Conservation (phyloP, 768 basidiomycete genomes). For the Tulasnella calospora region DNA sequence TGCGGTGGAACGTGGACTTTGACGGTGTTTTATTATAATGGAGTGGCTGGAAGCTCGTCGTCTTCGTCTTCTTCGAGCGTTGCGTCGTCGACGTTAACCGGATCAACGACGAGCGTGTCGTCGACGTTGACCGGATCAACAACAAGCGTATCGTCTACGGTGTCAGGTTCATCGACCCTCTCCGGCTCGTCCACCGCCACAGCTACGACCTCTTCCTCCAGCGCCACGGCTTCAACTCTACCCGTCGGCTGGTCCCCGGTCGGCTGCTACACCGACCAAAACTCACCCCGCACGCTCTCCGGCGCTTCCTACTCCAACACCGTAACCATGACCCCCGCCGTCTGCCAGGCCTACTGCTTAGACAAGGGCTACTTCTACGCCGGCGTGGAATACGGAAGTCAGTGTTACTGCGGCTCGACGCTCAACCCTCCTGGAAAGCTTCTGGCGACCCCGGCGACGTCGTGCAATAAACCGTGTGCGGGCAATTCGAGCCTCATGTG, state of each 20-base stretch:
- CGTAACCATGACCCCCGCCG: slow-evolving; percentile 12
- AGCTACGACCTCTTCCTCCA: neutral
- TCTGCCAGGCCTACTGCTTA: slow-evolving; percentile 8
- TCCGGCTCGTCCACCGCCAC: neutral
- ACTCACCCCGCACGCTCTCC: neutral
- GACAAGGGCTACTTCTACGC: slow-evolving; percentile 5
- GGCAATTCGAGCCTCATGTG: neutral
- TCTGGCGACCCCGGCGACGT: neutral
- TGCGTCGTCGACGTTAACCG: neutral
- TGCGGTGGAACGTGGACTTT: slow-evolving; percentile 16
- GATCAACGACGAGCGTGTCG: neutral
- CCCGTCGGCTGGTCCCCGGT: neutral
- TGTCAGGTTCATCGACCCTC: neutral
- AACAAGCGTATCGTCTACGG: neutral
- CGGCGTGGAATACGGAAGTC: slow-evolving; percentile 21
- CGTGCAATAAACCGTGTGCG: neutral
- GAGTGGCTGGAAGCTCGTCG: neutral
- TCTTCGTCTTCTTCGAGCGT: neutral
- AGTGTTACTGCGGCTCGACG: slow-evolving; percentile 16
- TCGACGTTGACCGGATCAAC: neutral
- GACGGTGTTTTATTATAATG: neutral
- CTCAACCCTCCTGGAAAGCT: neutral
- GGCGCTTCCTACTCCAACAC: neutral
- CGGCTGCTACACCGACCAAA: slow-evolving; percentile 20
- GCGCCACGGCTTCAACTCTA: neutral